Base-by-base conservation (phyloP, 1,284 basidiomycete genomes). In the Rugosomyces carneus region DNA sequence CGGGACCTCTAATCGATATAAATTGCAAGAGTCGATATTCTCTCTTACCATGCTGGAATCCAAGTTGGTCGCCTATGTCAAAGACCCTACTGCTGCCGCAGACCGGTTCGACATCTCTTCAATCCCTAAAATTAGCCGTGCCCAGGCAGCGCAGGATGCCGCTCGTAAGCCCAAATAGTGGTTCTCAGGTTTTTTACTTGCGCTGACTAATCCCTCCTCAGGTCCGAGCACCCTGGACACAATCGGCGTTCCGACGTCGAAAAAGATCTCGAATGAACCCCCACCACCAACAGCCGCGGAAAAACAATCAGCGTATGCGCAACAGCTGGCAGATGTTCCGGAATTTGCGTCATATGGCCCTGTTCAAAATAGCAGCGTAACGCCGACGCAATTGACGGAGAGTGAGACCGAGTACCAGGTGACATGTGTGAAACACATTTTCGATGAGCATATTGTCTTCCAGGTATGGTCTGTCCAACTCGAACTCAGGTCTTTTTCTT, bases 361-460 rank as follows among this genome's bases (percentile, higher is more conserved):
- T 39, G 81, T 96, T 40, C 77, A 96, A 60, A 92, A 89, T 70
- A 96, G 92, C 71, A 90, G 84, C 50, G 57, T 76, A 40, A 91
- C 84, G 61, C 84, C 88, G 5, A 70, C 78, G 24, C 88, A 88
- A 57, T 83, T 99, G 49, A 99, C 96, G 23, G 96, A 99, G 70
- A 86, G 80, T 61, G 96, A 98, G 69, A 99, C 94, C 5, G 96
- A 99, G 69, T 99, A 99, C 63, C 93, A 96, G 57, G 95, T 98
- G 46, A 83, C 88, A 11, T 93, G 89, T 54, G 90, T 97, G 67
- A 99, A 98, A 72, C 96, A 99, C 66, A 80, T 98, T 45, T 99
- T 93, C 80, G 86, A 85, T 63, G 90, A 93, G 52, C 91, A 99
- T 63, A 67, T 99, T 51, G 95, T 99, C 34, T 95, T 97, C 81